Percentiles rank a stretch among this genome's conserved stretches.
Evolutionary conservation across 352 stramenopile species (phyloP).

Genomic region (Thraustochytrium sp.): DNA sequence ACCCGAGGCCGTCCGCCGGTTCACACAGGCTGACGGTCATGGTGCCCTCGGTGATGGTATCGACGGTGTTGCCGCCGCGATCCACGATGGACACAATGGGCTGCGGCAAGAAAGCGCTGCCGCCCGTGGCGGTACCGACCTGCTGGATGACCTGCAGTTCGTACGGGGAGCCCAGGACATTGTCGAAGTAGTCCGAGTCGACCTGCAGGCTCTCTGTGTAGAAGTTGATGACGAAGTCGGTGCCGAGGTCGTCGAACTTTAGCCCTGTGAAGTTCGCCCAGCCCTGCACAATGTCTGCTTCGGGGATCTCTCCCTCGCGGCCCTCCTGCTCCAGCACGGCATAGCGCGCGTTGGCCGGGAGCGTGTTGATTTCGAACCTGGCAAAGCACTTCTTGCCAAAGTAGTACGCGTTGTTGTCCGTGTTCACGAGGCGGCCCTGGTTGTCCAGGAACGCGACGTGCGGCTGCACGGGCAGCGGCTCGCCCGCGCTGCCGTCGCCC

Average conservation of each 20-base stretch:
- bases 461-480: not conserved
- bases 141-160: constrained; percentile 62
- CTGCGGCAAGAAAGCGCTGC: constrained; percentile 66
- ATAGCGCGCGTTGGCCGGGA: constrained; percentile 15
- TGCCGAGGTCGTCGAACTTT: constrained; percentile 62
- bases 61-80: constrained; percentile 42
- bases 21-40: constrained; percentile 14
- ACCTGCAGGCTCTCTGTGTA: constrained; percentile 62
- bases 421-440: constrained; percentile 31
- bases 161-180: constrained; percentile 61
- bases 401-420: constrained; percentile 8
- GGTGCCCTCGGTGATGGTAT: not conserved
- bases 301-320: not conserved
- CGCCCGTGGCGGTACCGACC: constrained; percentile 69
- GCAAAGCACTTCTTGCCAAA: not conserved
- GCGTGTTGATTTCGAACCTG: not conserved
- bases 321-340: constrained; percentile 33
- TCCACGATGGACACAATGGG: constrained; percentile 69
- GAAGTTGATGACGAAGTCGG: constrained; percentile 65
- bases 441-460: constrained; percentile 11
- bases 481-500: not conserved
- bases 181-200: constrained; percentile 65
- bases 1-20: not conserved
- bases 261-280: constrained; percentile 65
- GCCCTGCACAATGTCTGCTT: constrained; percentile 60